These are phyloP conservation scores for Porphyra umbilicalis DNA, from an alignment of 31 red algal genomes.

Conservation along the genomic window DNA sequence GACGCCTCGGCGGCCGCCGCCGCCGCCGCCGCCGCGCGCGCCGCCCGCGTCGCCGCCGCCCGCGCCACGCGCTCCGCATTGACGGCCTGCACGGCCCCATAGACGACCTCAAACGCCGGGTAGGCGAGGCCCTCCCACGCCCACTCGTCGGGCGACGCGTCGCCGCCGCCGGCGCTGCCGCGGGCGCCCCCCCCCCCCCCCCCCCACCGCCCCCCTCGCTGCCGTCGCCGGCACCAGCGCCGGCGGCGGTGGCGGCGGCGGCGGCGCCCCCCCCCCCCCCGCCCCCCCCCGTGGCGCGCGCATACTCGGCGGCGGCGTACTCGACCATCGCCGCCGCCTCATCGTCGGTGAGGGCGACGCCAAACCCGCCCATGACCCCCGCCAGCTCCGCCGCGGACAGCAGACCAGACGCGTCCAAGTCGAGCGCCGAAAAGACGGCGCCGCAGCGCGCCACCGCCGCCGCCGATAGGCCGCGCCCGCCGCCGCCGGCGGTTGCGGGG, in stretches of 20 bases:
- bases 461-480: no score
- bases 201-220: not conserved
- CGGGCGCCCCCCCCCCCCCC: not conserved
- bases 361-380: not conserved
- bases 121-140: not conserved
- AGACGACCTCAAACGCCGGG: not conserved
- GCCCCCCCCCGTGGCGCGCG: not conserved
- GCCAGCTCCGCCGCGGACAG: not conserved
- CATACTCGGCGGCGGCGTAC: not conserved
- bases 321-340: not conserved
- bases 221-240: not conserved
- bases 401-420: not conserved
- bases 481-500: not conserved
- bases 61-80: not conserved
- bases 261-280: not conserved
- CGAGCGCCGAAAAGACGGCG: not conserved
- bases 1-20: no score
- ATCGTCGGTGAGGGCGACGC: not conserved
- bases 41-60: not conserved
- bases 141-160: not conserved
- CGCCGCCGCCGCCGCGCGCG: not conserved
- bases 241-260: no score
- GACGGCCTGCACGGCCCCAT: not conserved
- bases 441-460: not conserved
- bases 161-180: not conserved